Evolutionary conservation across 2,329 filamentous ascomycete genomes (phyloP), one percentile per base, ranked within the genome.

Genomic region (Colletotrichum horii): DNA sequence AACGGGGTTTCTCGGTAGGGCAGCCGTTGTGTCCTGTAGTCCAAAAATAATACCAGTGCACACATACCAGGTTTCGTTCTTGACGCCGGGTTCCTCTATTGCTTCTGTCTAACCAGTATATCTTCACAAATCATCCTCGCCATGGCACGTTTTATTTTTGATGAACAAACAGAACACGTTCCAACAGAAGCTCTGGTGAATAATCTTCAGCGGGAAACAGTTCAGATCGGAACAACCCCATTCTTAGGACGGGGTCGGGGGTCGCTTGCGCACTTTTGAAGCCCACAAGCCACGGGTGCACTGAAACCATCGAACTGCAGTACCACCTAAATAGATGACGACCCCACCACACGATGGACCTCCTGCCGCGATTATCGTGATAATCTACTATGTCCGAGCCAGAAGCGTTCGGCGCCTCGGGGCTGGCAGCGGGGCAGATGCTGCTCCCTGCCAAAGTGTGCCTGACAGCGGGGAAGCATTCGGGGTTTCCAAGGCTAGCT

Each of bases 361-460:
- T 52, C n/a, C n/a, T 52, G n/a, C 43, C 43, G 43, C 43, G 43
- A 75, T 75, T 73, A 75, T 75, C 74, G 56, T 76, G 74, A 76
- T 76, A 74, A 73, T 26, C 58, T 71, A 65, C 43, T 64, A 69
- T n/a, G 65, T 76, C 74, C 70, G 74, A 76, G 65, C 64, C 16
- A 67, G 43, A 60, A 36, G 43, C 64, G 38, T 61, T 75, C 69
- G 69, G 73, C 74, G 28, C 43, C 65, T 74, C 70, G 70, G 71
- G 70, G 43, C 48, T 74, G 68, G 70, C 65, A 38, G 69, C 62
- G 38, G 73, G 72, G 69, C 62, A 66, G 22, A 55, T n/a, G 52
- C 66, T 26, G 32, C 32, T 69, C 55, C 52, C 66, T 69, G 55
- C 55, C 66, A 58, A 52, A 38, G 16, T 75, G 69, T 73, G 64